These are phyloP conservation scores for Hemisphaericaspora lyxosophila DNA, from an alignment of 1,139 yeast species.

Conservation along the genomic window DNA sequence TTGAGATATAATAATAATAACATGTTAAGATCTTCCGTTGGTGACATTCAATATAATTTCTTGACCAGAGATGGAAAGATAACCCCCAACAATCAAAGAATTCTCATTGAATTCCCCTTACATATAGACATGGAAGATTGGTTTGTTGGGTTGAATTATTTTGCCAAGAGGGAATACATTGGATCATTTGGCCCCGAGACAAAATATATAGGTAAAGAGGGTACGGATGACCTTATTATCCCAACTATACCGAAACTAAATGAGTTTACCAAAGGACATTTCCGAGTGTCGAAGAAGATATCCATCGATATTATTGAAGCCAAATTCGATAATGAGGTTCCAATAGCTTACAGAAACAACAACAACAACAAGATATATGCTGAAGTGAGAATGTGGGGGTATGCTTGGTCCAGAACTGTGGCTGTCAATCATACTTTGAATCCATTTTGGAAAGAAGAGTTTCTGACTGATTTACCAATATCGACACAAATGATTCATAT, in stretches of 20 bases:
- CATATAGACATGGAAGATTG: constrained; percentile 80
- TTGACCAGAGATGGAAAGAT: constrained; percentile 36
- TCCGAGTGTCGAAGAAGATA: constrained; percentile 58
- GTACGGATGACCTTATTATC: neutral
- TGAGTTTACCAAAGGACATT: constrained; percentile 33
- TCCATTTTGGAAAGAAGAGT: constrained; percentile 76
- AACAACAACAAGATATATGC: constrained; percentile 47
- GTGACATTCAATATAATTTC: constrained; percentile 25
- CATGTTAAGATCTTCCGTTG: constrained; percentile 30
- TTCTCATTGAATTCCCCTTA: constrained; percentile 63
- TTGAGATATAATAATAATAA: constrained; percentile 47
- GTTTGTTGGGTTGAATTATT: constrained; percentile 71
- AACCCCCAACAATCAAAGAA: constrained; percentile 36
- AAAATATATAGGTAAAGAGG: constrained; percentile 2
- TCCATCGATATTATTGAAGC: constrained; percentile 69
- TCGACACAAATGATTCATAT: constrained; percentile 55
- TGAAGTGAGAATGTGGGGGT: constrained; percentile 65
- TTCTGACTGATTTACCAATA: constrained; percentile 56
- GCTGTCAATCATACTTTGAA: constrained; percentile 47
- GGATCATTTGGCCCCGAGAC: constrained; percentile 29
- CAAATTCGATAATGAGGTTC: constrained; percentile 37
- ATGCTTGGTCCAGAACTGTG: constrained; percentile 70
- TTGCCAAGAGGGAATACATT: constrained; percentile 61
- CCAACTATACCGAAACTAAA: constrained; percentile 15
- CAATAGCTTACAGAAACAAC: constrained; percentile 1